A percentile compares a stretch with the other conserved stretches of the same genome.
phyloP scores from a whole-genome alignment of 2,329 filamentous ascomycete species.

The Huntiella abstrusa region DNA sequence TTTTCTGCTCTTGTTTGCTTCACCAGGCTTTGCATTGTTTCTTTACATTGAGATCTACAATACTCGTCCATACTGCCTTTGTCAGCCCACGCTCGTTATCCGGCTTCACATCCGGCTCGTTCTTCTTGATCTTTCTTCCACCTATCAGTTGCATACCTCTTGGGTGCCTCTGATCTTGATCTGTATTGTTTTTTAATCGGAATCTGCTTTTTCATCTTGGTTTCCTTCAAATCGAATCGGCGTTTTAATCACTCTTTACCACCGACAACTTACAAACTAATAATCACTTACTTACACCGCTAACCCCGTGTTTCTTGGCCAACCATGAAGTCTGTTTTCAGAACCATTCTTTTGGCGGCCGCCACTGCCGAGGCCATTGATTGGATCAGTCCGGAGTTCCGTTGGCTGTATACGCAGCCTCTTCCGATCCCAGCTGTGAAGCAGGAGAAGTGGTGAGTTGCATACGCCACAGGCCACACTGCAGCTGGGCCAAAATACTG shows the following conservation, averaged over 20 bases:
- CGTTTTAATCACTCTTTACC: neutral
- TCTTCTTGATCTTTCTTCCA: neutral
- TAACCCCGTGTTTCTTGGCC: neutral
- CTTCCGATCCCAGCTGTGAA: conserved; percentile 27
- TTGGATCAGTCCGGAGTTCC: conserved; percentile 12
- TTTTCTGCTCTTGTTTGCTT: neutral
- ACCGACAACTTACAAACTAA: neutral
- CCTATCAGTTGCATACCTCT: neutral
- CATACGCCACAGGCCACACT: neutral
- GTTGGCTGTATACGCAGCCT: conserved; percentile 14
- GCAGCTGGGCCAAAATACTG: no score
- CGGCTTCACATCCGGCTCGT: neutral
- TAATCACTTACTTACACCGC: neutral
- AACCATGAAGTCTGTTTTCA: conserved; percentile 2
- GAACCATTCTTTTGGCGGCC: conserved; percentile 3
- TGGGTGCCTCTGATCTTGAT: neutral
- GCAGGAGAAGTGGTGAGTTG: conserved; percentile 21
- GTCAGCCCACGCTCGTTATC: neutral
- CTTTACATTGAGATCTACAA: neutral
- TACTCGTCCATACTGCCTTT: neutral
- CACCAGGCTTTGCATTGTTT: neutral
- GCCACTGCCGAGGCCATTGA: conserved; percentile 6
- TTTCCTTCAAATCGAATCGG: neutral
- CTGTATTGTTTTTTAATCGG: neutral
- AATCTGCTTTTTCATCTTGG: neutral